Evolutionary conservation across 2,329 filamentous ascomycete genomes (phyloP).

Genomic region (Hymenoscyphus repandus): DNA sequence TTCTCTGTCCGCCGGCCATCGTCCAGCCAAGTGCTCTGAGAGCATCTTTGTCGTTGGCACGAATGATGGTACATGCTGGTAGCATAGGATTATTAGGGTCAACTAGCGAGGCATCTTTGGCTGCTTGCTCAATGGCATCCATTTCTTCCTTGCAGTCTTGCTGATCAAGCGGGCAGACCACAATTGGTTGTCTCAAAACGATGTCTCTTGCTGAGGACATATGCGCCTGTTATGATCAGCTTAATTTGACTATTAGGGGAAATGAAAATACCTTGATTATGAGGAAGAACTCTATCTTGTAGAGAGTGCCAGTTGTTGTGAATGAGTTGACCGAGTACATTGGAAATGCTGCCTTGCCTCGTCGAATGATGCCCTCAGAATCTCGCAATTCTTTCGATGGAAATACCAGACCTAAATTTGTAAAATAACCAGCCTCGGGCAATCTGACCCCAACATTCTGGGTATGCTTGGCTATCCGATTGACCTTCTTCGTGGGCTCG

Average conservation of each 20-base stretch:
- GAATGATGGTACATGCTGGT: conserved; percentile 78
- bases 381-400: conserved; percentile 86
- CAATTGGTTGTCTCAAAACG: conserved; percentile 81
- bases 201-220: conserved; percentile 87
- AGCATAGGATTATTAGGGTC: conserved; percentile 88
- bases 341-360: conserved; percentile 82
- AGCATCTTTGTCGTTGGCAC: conserved; percentile 66
- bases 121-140: conserved; percentile 94
- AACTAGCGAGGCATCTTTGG: conserved; percentile 83
- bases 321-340: conserved; percentile 86
- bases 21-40: conserved; percentile 58
- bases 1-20: conserved; percentile 58
- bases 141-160: conserved; percentile 97
- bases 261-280: conserved; percentile 77
- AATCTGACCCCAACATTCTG: conserved; percentile 78
- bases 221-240: conserved; percentile 59
- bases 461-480: conserved; percentile 77
- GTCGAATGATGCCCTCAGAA: conserved; percentile 77
- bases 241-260: background rate
- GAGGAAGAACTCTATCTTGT: conserved; percentile 97
- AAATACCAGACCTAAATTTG: conserved; percentile 86
- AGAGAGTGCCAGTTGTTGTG: conserved; percentile 87
- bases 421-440: conserved; percentile 87
- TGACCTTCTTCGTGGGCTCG: conserved; percentile 85
- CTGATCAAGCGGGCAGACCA: conserved; percentile 92